phyloP scores from a whole-genome alignment of 2,329 filamentous ascomycete species.

The Calonectria honghensis region DNA sequence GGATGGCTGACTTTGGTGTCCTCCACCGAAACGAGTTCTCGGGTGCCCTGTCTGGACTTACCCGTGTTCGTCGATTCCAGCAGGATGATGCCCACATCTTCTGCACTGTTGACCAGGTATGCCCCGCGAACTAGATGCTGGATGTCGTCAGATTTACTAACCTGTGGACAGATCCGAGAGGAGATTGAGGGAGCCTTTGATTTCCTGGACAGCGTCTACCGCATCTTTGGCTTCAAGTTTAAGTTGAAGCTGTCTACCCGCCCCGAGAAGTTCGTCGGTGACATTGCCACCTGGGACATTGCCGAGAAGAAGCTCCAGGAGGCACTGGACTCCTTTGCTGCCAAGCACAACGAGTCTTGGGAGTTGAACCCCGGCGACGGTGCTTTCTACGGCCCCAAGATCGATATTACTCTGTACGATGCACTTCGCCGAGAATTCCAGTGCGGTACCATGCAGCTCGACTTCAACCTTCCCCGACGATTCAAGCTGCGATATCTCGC shows the following conservation, averaged over 20 bases:
- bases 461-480: slow-evolving; percentile 81
- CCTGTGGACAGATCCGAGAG: slow-evolving; percentile 58
- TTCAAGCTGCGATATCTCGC: slow-evolving; percentile 69
- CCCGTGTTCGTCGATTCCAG: slow-evolving; percentile 93
- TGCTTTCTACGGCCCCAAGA: slow-evolving; percentile 99
- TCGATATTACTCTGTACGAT: slow-evolving; percentile 96
- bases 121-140: slow-evolving; percentile 2
- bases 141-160: slow-evolving; percentile 33
- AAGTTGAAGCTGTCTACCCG: slow-evolving; percentile 96
- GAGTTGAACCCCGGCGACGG: slow-evolving; percentile 95
- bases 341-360: slow-evolving; percentile 80
- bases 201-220: slow-evolving; percentile 84
- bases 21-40: slow-evolving; percentile 97
- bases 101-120: slow-evolving; percentile 73
- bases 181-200: slow-evolving; percentile 88
- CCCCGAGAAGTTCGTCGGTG: slow-evolving; percentile 90
- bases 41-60: slow-evolving; percentile 91
- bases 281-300: slow-evolving; percentile 90
- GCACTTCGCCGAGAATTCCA: slow-evolving; percentile 81
- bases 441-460: slow-evolving; percentile 90
- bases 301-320: slow-evolving; percentile 88
- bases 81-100: slow-evolving; percentile 99
- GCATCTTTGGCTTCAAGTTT: slow-evolving; percentile 81
- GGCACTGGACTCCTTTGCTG: slow-evolving; percentile 86
- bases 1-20: slow-evolving; percentile 96